Percentiles rank a stretch among this genome's conserved stretches.
Evolutionary conservation across 208 protist genomes (phyloP).

Genomic region (Balamuthia mandrillaris): DNA sequence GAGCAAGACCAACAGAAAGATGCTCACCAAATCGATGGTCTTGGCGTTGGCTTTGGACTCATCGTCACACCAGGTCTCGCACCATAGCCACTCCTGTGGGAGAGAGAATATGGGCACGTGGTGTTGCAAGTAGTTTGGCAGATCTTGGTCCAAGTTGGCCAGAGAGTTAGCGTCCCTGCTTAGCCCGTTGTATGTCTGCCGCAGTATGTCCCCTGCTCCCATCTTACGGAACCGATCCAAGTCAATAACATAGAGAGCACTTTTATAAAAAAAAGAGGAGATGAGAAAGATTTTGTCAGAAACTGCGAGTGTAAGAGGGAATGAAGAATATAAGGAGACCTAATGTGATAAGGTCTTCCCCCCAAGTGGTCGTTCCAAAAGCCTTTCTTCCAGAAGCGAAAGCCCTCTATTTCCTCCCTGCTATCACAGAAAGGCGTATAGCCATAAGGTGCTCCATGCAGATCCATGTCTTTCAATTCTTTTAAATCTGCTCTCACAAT

Average conservation of each 20-base stretch:
- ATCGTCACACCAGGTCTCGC: slow-evolving; percentile 95
- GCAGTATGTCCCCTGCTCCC: slow-evolving; percentile 85
- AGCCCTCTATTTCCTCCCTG: slow-evolving; percentile 85
- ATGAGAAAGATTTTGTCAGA: too few species aligned
- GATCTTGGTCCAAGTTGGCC: slow-evolving; percentile 84
- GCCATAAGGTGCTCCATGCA: slow-evolving; percentile 85
- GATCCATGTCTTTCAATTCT: slow-evolving; percentile 95
- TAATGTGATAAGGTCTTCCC: slow-evolving; percentile 95
- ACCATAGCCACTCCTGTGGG: slow-evolving; percentile 97
- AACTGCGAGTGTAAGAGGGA: too few species aligned
- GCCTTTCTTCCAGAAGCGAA: slow-evolving; percentile 84
- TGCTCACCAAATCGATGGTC: slow-evolving; percentile 88
- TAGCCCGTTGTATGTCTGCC: slow-evolving; percentile 84
- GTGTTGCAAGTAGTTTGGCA: slow-evolving; percentile 93
- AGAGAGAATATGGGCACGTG: slow-evolving; percentile 90
- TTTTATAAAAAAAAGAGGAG: too few species aligned
- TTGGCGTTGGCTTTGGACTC: slow-evolving; percentile 87
- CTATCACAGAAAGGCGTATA: slow-evolving; percentile 96
- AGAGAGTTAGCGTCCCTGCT: slow-evolving; percentile 83
- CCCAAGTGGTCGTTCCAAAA: slow-evolving; percentile 91
- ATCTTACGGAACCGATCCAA: slow-evolving; percentile 82
- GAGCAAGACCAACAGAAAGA: too few species aligned
- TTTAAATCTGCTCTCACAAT: slow-evolving; percentile 78
- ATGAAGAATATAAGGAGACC: too few species aligned
- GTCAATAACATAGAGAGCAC: slow-evolving; percentile 94